Evolutionary conservation across 1,284 basidiomycete genomes (phyloP).

Genomic region (Ceraceosorus guamensis): DNA sequence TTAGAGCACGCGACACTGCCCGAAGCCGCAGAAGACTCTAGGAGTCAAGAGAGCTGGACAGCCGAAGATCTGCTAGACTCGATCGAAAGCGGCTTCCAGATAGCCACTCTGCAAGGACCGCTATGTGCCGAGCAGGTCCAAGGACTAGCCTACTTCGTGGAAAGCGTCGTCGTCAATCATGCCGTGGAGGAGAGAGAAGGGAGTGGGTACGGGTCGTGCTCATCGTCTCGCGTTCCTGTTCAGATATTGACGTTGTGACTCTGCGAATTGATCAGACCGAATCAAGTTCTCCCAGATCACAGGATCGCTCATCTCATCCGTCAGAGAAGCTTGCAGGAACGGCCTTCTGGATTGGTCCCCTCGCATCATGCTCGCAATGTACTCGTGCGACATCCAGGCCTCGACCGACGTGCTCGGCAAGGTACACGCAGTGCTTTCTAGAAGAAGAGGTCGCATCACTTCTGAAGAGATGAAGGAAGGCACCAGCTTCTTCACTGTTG

Average conservation of each 20-base stretch:
- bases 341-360: slow-evolving; percentile 96
- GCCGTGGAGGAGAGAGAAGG: slow-evolving; percentile 53
- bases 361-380: slow-evolving; percentile 93
- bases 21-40: slow-evolving; percentile 8
- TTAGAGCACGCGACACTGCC: background rate
- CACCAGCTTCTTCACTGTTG: slow-evolving; percentile 86
- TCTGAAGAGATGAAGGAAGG: slow-evolving; percentile 99
- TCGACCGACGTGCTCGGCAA: slow-evolving; percentile 96
- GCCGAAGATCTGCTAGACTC: slow-evolving; percentile 30
- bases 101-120: slow-evolving; percentile 87
- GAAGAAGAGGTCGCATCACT: slow-evolving; percentile 80
- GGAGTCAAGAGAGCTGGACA: background rate
- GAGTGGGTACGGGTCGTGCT: slow-evolving; percentile 49
- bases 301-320: slow-evolving; percentile 78
- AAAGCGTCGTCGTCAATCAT: slow-evolving; percentile 62
- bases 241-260: slow-evolving; percentile 13
- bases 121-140: slow-evolving; percentile 91
- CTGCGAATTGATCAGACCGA: slow-evolving; percentile 37
- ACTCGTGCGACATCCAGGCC: slow-evolving; percentile 96
- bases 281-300: slow-evolving; percentile 64
- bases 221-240: background rate
- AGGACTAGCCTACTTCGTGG: slow-evolving; percentile 85
- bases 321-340: slow-evolving; percentile 79
- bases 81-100: slow-evolving; percentile 89
- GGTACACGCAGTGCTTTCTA: slow-evolving; percentile 89